Base-by-base conservation (phyloP, 768 basidiomycete genomes). In the Boletus edulis region DNA sequence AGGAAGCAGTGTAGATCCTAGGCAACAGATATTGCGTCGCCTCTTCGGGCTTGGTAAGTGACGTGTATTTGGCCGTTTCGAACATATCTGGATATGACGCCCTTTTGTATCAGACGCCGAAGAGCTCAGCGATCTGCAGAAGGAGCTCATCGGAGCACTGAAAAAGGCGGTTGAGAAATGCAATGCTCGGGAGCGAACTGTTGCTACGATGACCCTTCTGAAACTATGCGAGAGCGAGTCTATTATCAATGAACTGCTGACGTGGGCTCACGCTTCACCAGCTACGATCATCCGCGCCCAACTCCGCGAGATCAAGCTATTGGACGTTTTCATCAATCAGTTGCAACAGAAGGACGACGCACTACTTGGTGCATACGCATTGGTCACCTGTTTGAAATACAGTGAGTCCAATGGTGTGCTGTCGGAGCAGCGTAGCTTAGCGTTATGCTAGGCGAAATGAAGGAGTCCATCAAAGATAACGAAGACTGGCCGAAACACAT, bases 361-460 rank as follows among this genome's bases (percentile, higher is more conserved):
- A 4, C 37, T 66, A 18, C 58, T 65, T 13, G 60, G 55, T 20
- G 61, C 64, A 6, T 66, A 66, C 13, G 64, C 61, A 3, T 41
- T 66, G 22, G 40, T 54, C 3, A 50, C 32, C 6, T 65, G 57
- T 49, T 18, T 65, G 56, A 54, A 56, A 39, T 29, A 58, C 10
- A 2, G 64, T 66, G 24, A 46, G 64, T 46, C 4, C 11, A 27
- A 32, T 43, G 6, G 4, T 6, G 5, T 42, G n/a, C 24, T 3
- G 12, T 13, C 10, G 15, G 13, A 17, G 4, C 4, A 0, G 12
- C 12, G 17, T 34, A 18, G 32, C 43, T 55, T 5, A 55, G 1
- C 22, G 9, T 18, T 20, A n/a, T 11, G 14, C 27, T 12, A 65
- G 64, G 4, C 7, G 61, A 61, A 24, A 66, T 65, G 61, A 48